Percentiles rank a stretch among this genome's conserved stretches.
Evolutionary conservation across 2,329 filamentous ascomycete species (phyloP).

Genomic region (Calonectria pauciramosa): DNA sequence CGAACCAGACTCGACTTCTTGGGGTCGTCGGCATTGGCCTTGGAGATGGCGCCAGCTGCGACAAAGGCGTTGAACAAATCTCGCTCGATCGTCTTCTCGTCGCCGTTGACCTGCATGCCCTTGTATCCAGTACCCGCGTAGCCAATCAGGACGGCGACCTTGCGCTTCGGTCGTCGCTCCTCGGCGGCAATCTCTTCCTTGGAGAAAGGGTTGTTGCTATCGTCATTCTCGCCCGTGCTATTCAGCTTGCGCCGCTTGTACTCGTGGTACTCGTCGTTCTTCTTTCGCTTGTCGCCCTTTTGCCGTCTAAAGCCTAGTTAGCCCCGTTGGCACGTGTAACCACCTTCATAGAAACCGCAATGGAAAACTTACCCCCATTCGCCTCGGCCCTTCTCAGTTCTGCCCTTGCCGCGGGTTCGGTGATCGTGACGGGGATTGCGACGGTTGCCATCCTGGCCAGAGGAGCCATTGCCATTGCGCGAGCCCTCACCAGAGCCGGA

Average conservation of each 20-base stretch:
- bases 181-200: slow-evolving; percentile 91
- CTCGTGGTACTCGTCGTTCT: slow-evolving; percentile 56
- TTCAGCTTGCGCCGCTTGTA: slow-evolving; percentile 58
- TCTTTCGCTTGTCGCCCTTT: slow-evolving; percentile 55
- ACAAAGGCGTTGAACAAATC: slow-evolving; percentile 95
- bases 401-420: slow-evolving; percentile 45
- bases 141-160: slow-evolving; percentile 94
- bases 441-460: slow-evolving; percentile 41
- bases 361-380: slow-evolving; percentile 47
- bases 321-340: slow-evolving; percentile 46
- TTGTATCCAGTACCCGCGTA: slow-evolving; percentile 98
- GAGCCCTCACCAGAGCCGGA: slow-evolving; percentile 32
- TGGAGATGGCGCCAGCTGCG: slow-evolving; percentile 91
- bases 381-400: slow-evolving; percentile 48
- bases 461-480: slow-evolving; percentile 36
- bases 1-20: slow-evolving; percentile 96
- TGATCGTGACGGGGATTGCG: slow-evolving; percentile 48
- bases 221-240: slow-evolving; percentile 50
- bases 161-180: slow-evolving; percentile 90
- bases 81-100: slow-evolving; percentile 94
- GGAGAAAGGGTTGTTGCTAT: slow-evolving; percentile 63
- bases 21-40: slow-evolving; percentile 95
- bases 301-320: slow-evolving; percentile 54
- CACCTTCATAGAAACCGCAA: slow-evolving; percentile 2
- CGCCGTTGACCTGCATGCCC: slow-evolving; percentile 90